Evolutionary conservation across 805 yeast genomes (phyloP).

Genomic region (Starmerella riodocensis): DNA sequence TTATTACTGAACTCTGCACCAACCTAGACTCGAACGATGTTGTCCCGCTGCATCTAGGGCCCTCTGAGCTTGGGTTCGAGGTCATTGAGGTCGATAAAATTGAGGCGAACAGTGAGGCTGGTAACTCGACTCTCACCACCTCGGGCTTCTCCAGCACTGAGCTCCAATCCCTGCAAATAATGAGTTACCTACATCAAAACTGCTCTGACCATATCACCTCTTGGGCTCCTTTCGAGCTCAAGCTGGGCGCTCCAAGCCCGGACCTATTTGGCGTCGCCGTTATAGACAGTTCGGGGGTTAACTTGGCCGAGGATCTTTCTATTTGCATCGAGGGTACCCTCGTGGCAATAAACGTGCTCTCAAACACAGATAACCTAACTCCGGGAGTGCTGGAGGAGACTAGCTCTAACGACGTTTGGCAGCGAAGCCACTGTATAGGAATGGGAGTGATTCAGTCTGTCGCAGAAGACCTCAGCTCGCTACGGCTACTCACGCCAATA

Average conservation of each 20-base stretch:
- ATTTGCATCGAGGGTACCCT: conserved; percentile 27
- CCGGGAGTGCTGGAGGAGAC: conserved; percentile 3
- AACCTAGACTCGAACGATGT: conserved; percentile 38
- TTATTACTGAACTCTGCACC: conserved; percentile 36
- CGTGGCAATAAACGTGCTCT: conserved; percentile 22
- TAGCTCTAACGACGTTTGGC: conserved; percentile 7
- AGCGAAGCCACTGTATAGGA: conserved; percentile 32
- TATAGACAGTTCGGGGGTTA: conserved; percentile 22
- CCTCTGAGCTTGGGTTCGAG: conserved; percentile 24
- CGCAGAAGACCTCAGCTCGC: conserved; percentile 20
- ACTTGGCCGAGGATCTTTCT: conserved; percentile 18
- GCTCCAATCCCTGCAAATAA: conserved; percentile 20
- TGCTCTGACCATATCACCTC: conserved; percentile 25
- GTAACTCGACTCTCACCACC: conserved; percentile 27
- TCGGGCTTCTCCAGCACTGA: conserved; percentile 20
- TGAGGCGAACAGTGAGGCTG: not conserved
- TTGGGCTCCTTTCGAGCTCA: conserved; percentile 25
- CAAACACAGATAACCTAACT: not conserved
- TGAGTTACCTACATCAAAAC: conserved; percentile 23
- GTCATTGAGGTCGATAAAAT: conserved; percentile 6
- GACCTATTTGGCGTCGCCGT: conserved; percentile 18
- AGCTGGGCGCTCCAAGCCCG: conserved; percentile 14
- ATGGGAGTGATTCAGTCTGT: conserved; percentile 54
- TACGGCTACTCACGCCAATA: conserved; percentile 44
- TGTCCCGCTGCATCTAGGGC: conserved; percentile 39